These are phyloP conservation scores for Fraxinus ornus DNA, from an alignment of 305 asterid genomes.

Conservation along the genomic window DNA sequence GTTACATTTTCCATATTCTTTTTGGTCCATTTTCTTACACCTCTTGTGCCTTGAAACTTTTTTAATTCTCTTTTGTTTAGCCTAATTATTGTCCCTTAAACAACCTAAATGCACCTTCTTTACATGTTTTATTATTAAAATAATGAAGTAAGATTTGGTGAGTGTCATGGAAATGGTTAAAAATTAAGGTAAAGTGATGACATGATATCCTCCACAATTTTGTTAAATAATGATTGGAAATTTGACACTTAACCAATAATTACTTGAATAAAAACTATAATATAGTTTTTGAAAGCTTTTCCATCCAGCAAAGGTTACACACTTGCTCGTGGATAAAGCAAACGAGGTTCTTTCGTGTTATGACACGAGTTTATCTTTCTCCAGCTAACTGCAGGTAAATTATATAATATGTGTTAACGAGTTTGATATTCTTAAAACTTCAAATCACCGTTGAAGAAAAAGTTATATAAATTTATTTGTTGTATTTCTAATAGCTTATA, in stretches of 20 bases:
- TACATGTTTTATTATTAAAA: conserved; percentile 21
- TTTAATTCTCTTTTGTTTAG: conserved; percentile 31
- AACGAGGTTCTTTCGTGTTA: not conserved
- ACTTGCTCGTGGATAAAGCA: not conserved
- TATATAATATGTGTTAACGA: not conserved
- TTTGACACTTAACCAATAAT: not conserved
- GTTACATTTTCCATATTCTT: conserved; percentile 33
- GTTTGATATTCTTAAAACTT: not conserved
- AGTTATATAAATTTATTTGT: not conserved
- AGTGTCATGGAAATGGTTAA: not conserved
- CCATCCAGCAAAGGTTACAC: not conserved
- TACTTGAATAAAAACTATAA: not conserved
- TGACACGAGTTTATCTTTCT: not conserved
- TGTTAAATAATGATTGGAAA: not conserved
- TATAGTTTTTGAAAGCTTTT: not conserved
- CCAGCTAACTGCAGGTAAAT: not conserved
- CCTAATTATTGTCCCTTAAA: conserved; percentile 42
- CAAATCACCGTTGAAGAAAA: not conserved
- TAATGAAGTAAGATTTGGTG: conserved; percentile 27
- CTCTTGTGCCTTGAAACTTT: conserved; percentile 26
- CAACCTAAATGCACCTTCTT: conserved; percentile 45
- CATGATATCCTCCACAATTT: not conserved
- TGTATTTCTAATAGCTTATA: not conserved
- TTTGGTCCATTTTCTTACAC: conserved; percentile 22
- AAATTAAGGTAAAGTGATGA: not conserved